Base-by-base conservation (phyloP, 2,329 filamentous ascomycete species). In the Orbilia javanica region DNA sequence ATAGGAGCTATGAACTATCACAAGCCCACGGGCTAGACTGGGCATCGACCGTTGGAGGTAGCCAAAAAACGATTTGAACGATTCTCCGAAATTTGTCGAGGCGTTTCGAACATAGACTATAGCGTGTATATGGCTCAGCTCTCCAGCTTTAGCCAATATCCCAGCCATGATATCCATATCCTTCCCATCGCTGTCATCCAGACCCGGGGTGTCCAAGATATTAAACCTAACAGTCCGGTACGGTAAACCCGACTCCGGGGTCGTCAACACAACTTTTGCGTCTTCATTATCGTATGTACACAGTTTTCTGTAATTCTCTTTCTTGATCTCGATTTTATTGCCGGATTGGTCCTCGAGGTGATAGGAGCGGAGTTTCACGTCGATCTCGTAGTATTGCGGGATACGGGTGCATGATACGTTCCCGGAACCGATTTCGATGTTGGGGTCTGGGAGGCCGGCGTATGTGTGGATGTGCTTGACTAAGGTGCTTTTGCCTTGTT, bases 131-230 rank as follows among this genome's bases (percentile, higher is more conserved):
- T 55, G 29, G 42, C 65, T 42, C 48, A 73, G 11, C 39, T 73
- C 48, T 7, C 48, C 46, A 18, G 29, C 69, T 60, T 73, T 73
- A 5, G 60, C 69, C 22, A 73, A 20, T 36, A 73, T 73, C 4
- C 60, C 69, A 4, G 69, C 69, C 69, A 73, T 73, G 22, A 73
- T 62, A n/a, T 73, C 69, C 48, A 66, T 60, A 50, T 73, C 69
- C 13, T 48, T 29, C 4, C 69, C 69, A 36, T 73, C 60, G 34
- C 53, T 73, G 34, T 73, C 69, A 13, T 73, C 57, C 1, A 73
- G 34, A 13, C 69, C 69, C 1, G 69, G 69, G 11, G 69, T 73
- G 36, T 73, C 69, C 11, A 73, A 36, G 25, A 73, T 57, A 2
- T 27, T 34, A 50, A 73, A 73, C 20, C 42, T 57, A 1, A 73